Evolutionary conservation across 164 flowering plant species (phyloP).

Genomic region (Warburgia ugandensis): DNA sequence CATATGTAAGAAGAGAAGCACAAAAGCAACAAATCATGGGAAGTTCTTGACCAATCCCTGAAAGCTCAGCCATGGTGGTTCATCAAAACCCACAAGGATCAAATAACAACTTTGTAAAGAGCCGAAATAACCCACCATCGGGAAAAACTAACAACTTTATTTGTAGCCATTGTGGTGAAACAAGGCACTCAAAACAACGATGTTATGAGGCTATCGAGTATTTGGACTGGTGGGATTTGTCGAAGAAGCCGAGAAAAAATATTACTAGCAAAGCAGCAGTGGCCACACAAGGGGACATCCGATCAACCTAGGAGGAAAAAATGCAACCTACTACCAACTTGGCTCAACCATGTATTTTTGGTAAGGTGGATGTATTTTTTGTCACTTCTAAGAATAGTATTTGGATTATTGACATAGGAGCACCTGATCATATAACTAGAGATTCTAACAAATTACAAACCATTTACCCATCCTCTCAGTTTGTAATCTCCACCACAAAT

Average conservation of each 20-base stretch:
- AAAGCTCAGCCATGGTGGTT: background rate
- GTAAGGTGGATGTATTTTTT: background rate
- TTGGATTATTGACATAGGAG: too few relatives aligned
- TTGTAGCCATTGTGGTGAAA: conserved; percentile 1
- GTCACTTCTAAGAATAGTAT: background rate
- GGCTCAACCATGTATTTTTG: conserved; percentile 6
- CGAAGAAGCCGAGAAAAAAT: conserved; percentile 4
- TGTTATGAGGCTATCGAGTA: background rate
- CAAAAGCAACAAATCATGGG: background rate
- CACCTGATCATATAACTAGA: conserved; percentile 2
- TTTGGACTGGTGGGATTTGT: conserved; percentile 4
- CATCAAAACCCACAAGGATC: too few relatives aligned
- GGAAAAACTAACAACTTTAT: background rate
- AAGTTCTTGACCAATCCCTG: background rate
- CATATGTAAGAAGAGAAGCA: background rate
- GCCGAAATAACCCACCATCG: background rate
- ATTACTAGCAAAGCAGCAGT: conserved; percentile 4
- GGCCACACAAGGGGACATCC: background rate
- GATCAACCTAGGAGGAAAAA: background rate
- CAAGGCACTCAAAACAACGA: background rate
- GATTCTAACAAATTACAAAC: background rate
- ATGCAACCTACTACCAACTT: conserved; percentile 1
- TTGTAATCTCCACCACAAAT: conserved; percentile 1
- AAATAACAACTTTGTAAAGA: too few relatives aligned
- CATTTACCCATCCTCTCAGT: background rate